Percentiles rank a stretch among this genome's conserved stretches.
phyloP scores from a whole-genome alignment of 2,329 filamentous ascomycete genomes.

The Lachnellula subtilissima region DNA sequence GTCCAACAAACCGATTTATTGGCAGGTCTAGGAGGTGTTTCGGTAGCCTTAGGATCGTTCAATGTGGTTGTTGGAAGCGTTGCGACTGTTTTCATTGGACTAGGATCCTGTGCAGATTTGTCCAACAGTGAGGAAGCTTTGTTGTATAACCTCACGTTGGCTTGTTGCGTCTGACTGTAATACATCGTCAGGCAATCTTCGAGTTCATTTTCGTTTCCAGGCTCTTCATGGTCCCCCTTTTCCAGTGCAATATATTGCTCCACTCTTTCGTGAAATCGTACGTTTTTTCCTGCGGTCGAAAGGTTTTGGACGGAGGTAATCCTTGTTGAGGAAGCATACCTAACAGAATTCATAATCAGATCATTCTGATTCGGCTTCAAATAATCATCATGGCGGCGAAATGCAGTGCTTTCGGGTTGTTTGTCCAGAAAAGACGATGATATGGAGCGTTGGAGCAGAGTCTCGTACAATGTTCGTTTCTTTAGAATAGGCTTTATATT shows the following conservation, averaged over 20 bases:
- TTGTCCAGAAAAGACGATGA: neutral
- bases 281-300: slow-evolving; percentile 54
- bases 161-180: neutral
- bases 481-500: neutral
- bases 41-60: neutral
- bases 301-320: slow-evolving; percentile 30
- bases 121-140: no score
- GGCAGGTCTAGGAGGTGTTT: neutral
- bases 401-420: neutral
- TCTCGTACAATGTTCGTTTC: neutral
- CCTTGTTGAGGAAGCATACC: slow-evolving; percentile 7
- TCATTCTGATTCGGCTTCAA: neutral
- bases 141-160: neutral
- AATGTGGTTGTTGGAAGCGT: neutral
- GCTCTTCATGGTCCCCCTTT: slow-evolving; percentile 30
- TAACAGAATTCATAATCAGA: neutral
- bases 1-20: neutral
- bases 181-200: neutral
- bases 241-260: slow-evolving; percentile 91
- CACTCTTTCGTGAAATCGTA: slow-evolving; percentile 90
- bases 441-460: neutral
- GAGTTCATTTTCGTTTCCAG: neutral
- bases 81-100: neutral
- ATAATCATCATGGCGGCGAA: neutral
- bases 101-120: no score